Evolutionary conservation across 768 basidiomycete species (phyloP), one percentile per base, ranked within the genome.

Genomic region (Boletales sp.): DNA sequence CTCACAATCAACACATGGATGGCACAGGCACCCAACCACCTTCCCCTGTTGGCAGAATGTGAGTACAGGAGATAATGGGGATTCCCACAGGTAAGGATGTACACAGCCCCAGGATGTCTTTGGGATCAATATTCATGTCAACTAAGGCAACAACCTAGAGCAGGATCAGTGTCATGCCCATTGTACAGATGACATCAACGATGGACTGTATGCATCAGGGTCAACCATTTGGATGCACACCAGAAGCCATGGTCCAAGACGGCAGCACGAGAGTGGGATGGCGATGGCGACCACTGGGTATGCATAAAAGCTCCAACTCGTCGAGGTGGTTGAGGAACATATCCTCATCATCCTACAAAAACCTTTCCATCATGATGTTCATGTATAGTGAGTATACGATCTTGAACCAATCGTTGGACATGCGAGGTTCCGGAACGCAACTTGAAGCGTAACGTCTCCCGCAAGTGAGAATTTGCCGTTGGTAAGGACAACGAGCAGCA

Each of bases 61-160:
- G 50, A 60, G 59, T 50, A 56, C 13, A 39, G 32, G 15, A 7
- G 12, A n/a, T n/a, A n/a, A n/a, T n/a, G n/a, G 49, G 34, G 13
- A 10, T 10, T 34, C 42, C 39, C n/a, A n/a, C n/a, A n/a, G n/a
- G n/a, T n/a, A 35, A 30, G 9, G n/a, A 48, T 85, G 65, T 70
- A 91, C 90, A 76, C 41, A 99, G 72, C 2, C 96, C 96, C 14
- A 93, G 95, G 7, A 99, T 86, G 51, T 90, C 82, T 55, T 77
- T 82, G 18, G 87, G 86, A 59, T 90, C 82, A 19, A 90, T 71
- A 2, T 65, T 64, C 39, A 85, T 59, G 40, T 72, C 77, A 46
- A 72, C 78, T 9, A 71, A 67, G 42, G 73, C 72, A 8, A 83
- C 82, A 15, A 77, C 73, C 63, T 81, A 83, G 59, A 94, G n/a